Base-by-base conservation (phyloP, 2,329 filamentous ascomycete species). In the Zymoseptoria pseudotritici region DNA sequence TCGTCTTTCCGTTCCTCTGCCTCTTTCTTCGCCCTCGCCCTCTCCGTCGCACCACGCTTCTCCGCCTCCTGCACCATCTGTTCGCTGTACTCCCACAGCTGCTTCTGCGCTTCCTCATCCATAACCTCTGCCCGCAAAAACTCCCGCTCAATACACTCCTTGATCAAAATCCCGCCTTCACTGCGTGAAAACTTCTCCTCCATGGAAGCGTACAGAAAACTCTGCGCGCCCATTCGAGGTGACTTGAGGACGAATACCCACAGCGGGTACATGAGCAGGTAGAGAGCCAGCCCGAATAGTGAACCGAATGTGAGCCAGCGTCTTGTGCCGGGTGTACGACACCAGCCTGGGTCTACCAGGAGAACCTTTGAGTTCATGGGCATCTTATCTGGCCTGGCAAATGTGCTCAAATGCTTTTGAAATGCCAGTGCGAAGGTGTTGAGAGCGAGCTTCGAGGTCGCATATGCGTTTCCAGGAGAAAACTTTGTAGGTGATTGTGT, bases 221-320 rank as follows among this genome's bases (percentile, higher is more conserved):
- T 91, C 76, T 99, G 92, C 0, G 93, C 90, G 2, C 90, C 94
- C 76, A 89, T 86, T 56, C 86, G 77, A 0, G 91, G 84, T 36
- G 89, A 92, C 75, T 99, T 97, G 57, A 99, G 79, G 1, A 97
- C 74, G 21, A 99, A 74, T 90, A 93, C 97, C 73, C 89, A 90
- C 0, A 96, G 66, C 1, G 88, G 82, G 80, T 93, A 99, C 36
- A 85, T 84, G 10, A 88, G 52, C 7, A 96, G 73, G 74, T 99
- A 99, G 19, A 90, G 54, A 0, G 86, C 73, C 20, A 99, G 78
- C 0, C 92, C 92, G 82, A 85, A 86, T 0, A 99, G 79, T 2
- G 89, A 90, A 6, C 94, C 94, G 31, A 90, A 82, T 0, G 90
- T 91, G 26, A 99, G 78, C 87, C 91, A 97, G 60, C 91, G 83